Base-by-base conservation (phyloP, 192 early-diverging fungal genomes). In the Gamsiella multidivaricata region DNA sequence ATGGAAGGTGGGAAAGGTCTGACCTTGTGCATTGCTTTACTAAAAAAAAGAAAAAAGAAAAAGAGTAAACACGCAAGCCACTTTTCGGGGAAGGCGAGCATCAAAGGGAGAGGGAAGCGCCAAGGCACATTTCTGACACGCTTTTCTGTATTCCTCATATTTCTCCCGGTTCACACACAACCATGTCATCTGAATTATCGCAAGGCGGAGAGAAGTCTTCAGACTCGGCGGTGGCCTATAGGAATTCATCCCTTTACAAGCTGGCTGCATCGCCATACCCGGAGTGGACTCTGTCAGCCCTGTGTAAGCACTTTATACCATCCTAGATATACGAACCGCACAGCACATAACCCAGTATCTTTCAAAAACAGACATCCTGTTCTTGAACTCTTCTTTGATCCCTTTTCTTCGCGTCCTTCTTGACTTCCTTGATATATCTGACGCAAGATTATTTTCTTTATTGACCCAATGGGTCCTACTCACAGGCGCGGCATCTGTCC, bases 271-370 rank as follows among this genome's bases (percentile, higher is more conserved):
- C 63, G 1, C 74, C 74, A 0, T 69, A 53, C 33, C 74, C 74
- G 2, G 74, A 78, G 51, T 78, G 74, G 74, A 56, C 74, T 29
- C 65, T 78, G 37, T 62, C 74, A 0, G 74, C 65, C 6, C 60
- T 78, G 10, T 63, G 74, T 78, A 78, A 52, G 45, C 45, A 46
- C 37, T 46, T n/a, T 18, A 5, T 46, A 9, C 8, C 5, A 2
- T 15, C 1, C 10, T n/a, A 1, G 25, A 5, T 46, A 18, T 18
- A 18, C 45, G n/a, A n/a, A 46, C 45, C 9, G 45, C 45, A 46
- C 45, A 46, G 15, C n/a, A 46, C n/a, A n/a, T n/a, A n/a, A n/a
- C n/a, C n/a, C n/a, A n/a, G n/a, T n/a, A n/a, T n/a, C n/a, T n/a
- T n/a, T n/a, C n/a, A n/a, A n/a, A n/a, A n/a, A n/a, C n/a, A n/a